Conservation (phyloP, 1,139 yeast species). For the Protomyces pachydermus region DNA sequence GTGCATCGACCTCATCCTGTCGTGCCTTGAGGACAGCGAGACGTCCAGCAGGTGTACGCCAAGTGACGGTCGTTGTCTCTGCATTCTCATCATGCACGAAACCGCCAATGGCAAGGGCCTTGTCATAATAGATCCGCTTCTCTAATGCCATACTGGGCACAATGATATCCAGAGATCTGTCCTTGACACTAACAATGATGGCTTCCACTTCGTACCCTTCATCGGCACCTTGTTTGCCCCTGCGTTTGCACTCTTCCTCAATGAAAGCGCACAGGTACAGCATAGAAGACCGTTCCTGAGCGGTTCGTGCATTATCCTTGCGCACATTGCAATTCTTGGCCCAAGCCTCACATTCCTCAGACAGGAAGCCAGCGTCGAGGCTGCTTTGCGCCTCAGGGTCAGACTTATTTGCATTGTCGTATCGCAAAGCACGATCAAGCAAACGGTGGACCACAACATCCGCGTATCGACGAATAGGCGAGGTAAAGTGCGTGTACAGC, state of each 20-base stretch:
- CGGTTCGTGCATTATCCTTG: constrained; percentile 86
- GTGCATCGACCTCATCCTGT: neutral
- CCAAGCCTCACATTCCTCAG: constrained; percentile 17
- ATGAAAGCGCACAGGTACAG: constrained; percentile 77
- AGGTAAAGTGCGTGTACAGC: constrained; percentile 85
- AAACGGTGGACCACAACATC: constrained; percentile 92
- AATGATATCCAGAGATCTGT: constrained; percentile 89
- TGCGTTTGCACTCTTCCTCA: constrained; percentile 42
- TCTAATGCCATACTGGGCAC: constrained; percentile 95
- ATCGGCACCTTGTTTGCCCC: constrained; percentile 65
- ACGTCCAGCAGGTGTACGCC: constrained; percentile 13
- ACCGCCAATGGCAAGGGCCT: constrained; percentile 36
- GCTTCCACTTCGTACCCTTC: constrained; percentile 72
- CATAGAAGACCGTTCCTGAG: constrained; percentile 93
- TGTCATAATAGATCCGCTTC: constrained; percentile 96
- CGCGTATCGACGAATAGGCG: constrained; percentile 90
- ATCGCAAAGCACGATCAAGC: constrained; percentile 58
- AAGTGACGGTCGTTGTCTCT: constrained; percentile 5
- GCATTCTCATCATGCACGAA: constrained; percentile 12
- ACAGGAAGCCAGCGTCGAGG: constrained; percentile 1
- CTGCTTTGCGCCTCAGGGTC: neutral
- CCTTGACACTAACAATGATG: constrained; percentile 90
- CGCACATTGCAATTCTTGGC: constrained; percentile 96
- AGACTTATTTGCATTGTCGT: constrained; percentile 34
- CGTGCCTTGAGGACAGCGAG: neutral